These are phyloP conservation scores for Proliferodiscus dingleyae DNA, from an alignment of 2,329 filamentous ascomycete genomes.

Conservation along the genomic window DNA sequence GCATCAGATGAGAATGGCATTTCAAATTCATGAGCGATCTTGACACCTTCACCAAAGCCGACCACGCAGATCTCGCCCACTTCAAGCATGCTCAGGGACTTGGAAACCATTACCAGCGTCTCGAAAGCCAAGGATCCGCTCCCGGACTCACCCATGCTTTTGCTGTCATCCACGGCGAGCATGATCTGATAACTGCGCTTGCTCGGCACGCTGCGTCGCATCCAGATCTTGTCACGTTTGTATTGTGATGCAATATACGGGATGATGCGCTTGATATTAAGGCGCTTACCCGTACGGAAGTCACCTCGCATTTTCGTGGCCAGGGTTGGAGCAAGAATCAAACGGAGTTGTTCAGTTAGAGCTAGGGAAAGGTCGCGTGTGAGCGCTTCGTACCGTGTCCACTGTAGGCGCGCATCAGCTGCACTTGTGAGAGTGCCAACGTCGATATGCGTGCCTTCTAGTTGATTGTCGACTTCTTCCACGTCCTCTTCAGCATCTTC, in stretches of 20 bases:
- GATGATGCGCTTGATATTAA: slow-evolving; percentile 99
- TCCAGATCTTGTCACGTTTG: slow-evolving; percentile 99
- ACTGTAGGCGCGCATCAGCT: slow-evolving; percentile 65
- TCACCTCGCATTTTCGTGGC: slow-evolving; percentile 95
- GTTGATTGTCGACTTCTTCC: slow-evolving; percentile 45
- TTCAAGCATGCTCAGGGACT: slow-evolving; percentile 86
- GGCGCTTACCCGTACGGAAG: slow-evolving; percentile 93
- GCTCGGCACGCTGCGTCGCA: slow-evolving; percentile 84
- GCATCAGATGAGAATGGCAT: slow-evolving; percentile 76
- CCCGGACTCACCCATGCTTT: slow-evolving; percentile 80
- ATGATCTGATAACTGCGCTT: slow-evolving; percentile 97
- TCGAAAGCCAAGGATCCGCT: slow-evolving; percentile 82
- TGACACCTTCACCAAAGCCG: slow-evolving; percentile 79
- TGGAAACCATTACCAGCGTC: slow-evolving; percentile 85
- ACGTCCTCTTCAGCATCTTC: slow-evolving; percentile 34
- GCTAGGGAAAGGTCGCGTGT: slow-evolving; percentile 84
- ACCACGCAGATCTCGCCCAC: slow-evolving; percentile 89
- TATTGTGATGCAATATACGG: slow-evolving; percentile 97
- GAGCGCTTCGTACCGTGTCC: slow-evolving; percentile 76
- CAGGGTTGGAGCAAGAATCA: slow-evolving; percentile 91
- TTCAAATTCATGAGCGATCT: slow-evolving; percentile 80
- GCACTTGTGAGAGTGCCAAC: slow-evolving; percentile 32
- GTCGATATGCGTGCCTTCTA: slow-evolving; percentile 68
- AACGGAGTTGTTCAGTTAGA: slow-evolving; percentile 87
- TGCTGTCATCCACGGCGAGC: slow-evolving; percentile 93